phyloP scores from a whole-genome alignment of 345 rosid species.

The Pistacia vera region DNA sequence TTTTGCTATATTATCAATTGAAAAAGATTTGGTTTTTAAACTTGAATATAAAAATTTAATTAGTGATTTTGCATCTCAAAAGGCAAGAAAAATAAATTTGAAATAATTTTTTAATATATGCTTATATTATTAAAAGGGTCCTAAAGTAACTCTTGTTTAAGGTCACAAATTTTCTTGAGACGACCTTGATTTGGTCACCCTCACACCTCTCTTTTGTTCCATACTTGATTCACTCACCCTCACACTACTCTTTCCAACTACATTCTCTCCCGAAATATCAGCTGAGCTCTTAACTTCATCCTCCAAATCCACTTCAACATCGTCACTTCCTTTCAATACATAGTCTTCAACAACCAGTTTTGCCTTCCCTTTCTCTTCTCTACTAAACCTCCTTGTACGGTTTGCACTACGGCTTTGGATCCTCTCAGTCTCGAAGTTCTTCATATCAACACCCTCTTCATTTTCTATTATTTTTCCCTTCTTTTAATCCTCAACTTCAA shows the following conservation, averaged over 20 bases:
- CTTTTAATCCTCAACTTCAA: constrained; percentile 9
- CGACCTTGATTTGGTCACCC: background rate
- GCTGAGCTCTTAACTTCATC: constrained; percentile 18
- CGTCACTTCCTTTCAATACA: constrained; percentile 6
- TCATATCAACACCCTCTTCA: background rate
- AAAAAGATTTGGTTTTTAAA: too few relatives aligned
- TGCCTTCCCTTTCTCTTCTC: constrained; percentile 61
- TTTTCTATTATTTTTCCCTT: constrained; percentile 20
- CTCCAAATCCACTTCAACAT: constrained; percentile 20
- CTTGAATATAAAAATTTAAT: too few relatives aligned
- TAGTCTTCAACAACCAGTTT: constrained; percentile 29
- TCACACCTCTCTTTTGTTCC: too few relatives aligned
- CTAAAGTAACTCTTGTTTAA: too few relatives aligned
- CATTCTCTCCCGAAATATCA: constrained; percentile 21
- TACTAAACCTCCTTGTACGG: constrained; percentile 36
- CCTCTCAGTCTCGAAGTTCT: constrained; percentile 6
- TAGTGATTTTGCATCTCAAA: too few relatives aligned
- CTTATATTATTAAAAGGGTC: too few relatives aligned
- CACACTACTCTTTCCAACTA: constrained; percentile 4
- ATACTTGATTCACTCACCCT: constrained; percentile 10
- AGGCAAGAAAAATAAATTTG: too few relatives aligned
- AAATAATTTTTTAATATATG: too few relatives aligned
- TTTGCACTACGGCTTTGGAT: constrained; percentile 7
- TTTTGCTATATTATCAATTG: too few relatives aligned
- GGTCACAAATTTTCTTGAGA: too few relatives aligned